Evolutionary conservation across 2,329 filamentous ascomycete genomes (phyloP), one percentile per base, ranked within the genome.

Genomic region (Emmonsiellopsis sp.): DNA sequence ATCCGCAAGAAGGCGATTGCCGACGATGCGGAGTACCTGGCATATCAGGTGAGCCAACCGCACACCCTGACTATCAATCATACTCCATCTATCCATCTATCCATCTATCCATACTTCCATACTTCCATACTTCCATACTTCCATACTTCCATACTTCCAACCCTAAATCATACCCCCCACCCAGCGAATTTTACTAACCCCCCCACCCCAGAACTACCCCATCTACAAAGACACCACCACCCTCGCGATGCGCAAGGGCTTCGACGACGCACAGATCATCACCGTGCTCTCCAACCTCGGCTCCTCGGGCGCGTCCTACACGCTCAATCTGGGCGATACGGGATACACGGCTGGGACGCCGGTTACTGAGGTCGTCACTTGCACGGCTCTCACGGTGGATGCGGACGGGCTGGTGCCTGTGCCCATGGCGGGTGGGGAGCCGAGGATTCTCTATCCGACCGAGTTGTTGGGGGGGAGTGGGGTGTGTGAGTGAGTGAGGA

Each of bases 231-330:
- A 77, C 45, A 60, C 61, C 5, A 66, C 68, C 40, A 73, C 70
- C 8, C 57, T 78, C 11, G 75, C 70, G 2, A 71, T 77, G 64
- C 69, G 74, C n/a, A 73, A 74, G 53, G 74, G 73, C 3, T 40
- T 49, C n/a, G 36, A 40, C 10, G 47, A 13, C 21, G 40, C 34
- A 32, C 70, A 71, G 48, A 56, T 68, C 5, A 62, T 68, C 8
- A 70, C 70, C 6, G 62, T 79, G 10, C 65, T 79, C 37, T 71
- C 73, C 51, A 63, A 71, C 47, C 71, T 72, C n/a, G 73, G 75
- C 48, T 58, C 62, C 50, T 62, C 69, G 9, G 68, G 70, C 45
- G 53, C 57, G 14, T 56, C 56, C 8, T 78, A 76, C 57, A 71
- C 65, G n/a, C 63, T 80, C 14, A 75, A 67, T 13, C 68, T 78